phyloP scores from a whole-genome alignment of 2,329 filamentous ascomycete species.

The Colletotrichum lindemuthianum region DNA sequence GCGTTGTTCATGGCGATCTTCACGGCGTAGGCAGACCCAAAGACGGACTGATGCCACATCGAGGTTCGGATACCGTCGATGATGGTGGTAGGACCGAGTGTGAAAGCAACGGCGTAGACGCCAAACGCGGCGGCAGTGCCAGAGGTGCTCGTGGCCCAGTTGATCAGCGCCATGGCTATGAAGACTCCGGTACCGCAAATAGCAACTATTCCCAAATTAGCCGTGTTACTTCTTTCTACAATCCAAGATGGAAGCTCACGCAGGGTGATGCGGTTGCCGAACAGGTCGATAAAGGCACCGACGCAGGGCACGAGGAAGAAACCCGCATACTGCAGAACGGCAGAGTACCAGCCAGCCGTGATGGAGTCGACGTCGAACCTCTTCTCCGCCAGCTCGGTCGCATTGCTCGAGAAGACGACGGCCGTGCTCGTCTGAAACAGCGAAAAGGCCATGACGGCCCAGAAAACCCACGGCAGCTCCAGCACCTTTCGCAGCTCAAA shows the following conservation, averaged over 20 bases:
- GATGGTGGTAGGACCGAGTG: conserved; percentile 66
- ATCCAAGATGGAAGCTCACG: conserved; percentile 37
- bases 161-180: conserved; percentile 61
- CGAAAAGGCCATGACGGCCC: conserved; percentile 64
- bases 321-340: conserved; percentile 61
- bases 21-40: conserved; percentile 67
- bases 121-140: conserved; percentile 70
- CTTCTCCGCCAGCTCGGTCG: conserved; percentile 69
- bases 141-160: conserved; percentile 57
- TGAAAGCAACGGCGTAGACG: conserved; percentile 65
- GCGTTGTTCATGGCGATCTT: conserved; percentile 71
- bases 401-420: conserved; percentile 64
- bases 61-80: conserved; percentile 70
- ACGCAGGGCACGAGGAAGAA: conserved; percentile 69
- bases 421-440: conserved; percentile 68
- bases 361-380: conserved; percentile 65
- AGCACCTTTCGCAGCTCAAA: conserved; percentile 66
- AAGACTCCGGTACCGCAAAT: conserved; percentile 58
- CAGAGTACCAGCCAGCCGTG: conserved; percentile 69
- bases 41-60: conserved; percentile 69
- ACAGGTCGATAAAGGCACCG: conserved; percentile 65
- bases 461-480: conserved; percentile 68
- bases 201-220: conserved; percentile 40
- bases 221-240: rapidly evolving
- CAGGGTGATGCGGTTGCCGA: conserved; percentile 62